Evolutionary conservation across 352 stramenopile genomes (phyloP), one percentile per base, ranked within the genome.

Genomic region (Phytophthora cactorum): DNA sequence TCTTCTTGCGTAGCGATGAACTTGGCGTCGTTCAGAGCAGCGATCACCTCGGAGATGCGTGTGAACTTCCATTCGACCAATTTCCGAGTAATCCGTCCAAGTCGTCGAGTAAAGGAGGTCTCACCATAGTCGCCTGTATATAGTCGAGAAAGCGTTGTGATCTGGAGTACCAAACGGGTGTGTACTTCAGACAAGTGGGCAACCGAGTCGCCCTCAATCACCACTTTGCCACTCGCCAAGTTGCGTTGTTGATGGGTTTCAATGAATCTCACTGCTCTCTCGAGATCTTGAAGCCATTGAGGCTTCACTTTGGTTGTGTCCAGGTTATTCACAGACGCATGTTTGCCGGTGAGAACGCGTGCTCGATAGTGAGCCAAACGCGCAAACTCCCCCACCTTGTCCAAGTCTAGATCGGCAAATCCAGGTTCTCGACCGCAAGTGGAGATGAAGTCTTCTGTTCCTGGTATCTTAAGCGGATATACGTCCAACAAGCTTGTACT

Each of bases 341-440:
- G 73, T 17, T 77, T 50, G 2, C 78, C 53, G 3, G 61, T 17
- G 1, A 91, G 60, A 52, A 91, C 79, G 17, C 74, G 79, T 10
- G 81, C 78, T 31, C 83, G 81, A 27, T 90, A 91, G 61, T 90
- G 81, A 1, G 74, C 81, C 11, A 89, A n/a, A 22, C 83, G 76
- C 11, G 70, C 83, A 49, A 90, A 91, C 11, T 69, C 67, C 25
- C 84, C 63, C 14, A 91, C 54, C 31, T 83, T 67, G 15, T 70
- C 43, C 14, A 91, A 62, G 31, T 90, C 67, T 10, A 88, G 60
- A 41, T 88, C 79, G 4, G 77, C 79, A 34, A 81, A 76, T 0
- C 74, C 72, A 28, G 63, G 74, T 11, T 59, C 46, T 4, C 70
- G 66, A 46, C 72, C 75, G 5, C 62, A 64, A 10, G 63, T 32